Evolutionary conservation across 139 green algal genomes (phyloP).

Genomic region (Volvox africanus): DNA sequence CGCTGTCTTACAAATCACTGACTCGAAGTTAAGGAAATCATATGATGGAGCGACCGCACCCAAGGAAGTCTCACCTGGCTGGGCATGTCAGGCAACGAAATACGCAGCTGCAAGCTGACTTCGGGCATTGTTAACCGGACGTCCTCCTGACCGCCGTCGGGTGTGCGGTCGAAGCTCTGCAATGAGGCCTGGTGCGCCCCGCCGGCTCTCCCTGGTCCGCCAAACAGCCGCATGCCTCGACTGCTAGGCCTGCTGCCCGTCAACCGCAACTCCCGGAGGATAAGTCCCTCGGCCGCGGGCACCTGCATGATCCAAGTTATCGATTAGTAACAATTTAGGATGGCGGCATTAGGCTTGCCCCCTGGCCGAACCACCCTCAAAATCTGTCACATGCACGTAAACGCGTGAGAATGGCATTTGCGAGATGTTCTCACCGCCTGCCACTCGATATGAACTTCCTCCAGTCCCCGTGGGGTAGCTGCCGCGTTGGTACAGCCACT

Average conservation of each 20-base stretch:
- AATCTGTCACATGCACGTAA: too few relatives aligned
- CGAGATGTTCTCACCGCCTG: neutral
- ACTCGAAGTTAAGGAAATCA: too few relatives aligned
- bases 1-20: too few relatives aligned
- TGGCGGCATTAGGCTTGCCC: too few relatives aligned
- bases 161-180: neutral
- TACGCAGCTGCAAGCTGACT: conserved; percentile 50
- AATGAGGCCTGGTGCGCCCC: conserved; percentile 15
- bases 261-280: conserved; percentile 4
- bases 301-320: neutral
- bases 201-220: neutral
- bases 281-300: neutral
- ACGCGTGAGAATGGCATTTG: too few relatives aligned
- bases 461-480: neutral
- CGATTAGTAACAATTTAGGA: too few relatives aligned
- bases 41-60: too few relatives aligned
- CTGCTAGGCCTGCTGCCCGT: neutral
- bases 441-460: conserved; percentile 46
- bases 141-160: neutral
- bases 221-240: conserved; percentile 52
- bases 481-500: neutral
- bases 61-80: conserved; percentile 23
- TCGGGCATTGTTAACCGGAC: neutral
- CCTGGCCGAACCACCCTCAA: too few relatives aligned
- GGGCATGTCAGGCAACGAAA: conserved; percentile 41